Conservation (phyloP, 768 basidiomycete genomes). For the Rhizopogon vinicolor region DNA sequence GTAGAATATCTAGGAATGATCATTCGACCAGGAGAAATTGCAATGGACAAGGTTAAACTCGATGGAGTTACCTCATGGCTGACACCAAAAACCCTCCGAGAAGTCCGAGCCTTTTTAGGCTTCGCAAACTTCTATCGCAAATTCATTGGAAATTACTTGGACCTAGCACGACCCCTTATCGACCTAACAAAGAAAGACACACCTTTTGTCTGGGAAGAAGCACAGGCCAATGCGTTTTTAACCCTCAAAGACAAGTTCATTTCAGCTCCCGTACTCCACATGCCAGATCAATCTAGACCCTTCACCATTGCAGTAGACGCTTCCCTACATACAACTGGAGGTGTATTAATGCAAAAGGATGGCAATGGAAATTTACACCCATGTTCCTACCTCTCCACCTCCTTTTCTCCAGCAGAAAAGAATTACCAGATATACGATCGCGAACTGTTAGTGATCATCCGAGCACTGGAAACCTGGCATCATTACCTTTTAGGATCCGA, state of each 20-base stretch:
- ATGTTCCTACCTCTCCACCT: not conserved
- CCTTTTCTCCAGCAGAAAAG: conserved; percentile 6
- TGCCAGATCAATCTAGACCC: conserved; percentile 1
- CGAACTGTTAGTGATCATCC: not conserved
- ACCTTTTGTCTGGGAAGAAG: not conserved
- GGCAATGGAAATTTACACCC: conserved; percentile 4
- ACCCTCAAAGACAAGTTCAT: not conserved
- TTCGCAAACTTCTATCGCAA: no score
- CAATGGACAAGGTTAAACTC: no score
- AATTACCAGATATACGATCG: conserved; percentile 26
- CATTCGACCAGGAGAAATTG: no score
- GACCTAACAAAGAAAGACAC: not conserved
- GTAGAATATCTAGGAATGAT: no score
- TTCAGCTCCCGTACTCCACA: not conserved
- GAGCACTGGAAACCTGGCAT: no score
- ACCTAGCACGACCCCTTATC: conserved; percentile 17
- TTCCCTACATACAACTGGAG: conserved; percentile 27
- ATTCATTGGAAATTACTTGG: conserved; percentile 17
- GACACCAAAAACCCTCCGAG: no score
- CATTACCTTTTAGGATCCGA: no score
- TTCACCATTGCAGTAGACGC: conserved; percentile 16
- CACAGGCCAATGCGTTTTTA: no score
- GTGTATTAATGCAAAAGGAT: conserved; percentile 15
- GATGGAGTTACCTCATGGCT: no score
- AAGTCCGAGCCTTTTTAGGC: no score